Conservation (phyloP, 2,329 filamentous ascomycete genomes). For the Talaromyces sp. region DNA sequence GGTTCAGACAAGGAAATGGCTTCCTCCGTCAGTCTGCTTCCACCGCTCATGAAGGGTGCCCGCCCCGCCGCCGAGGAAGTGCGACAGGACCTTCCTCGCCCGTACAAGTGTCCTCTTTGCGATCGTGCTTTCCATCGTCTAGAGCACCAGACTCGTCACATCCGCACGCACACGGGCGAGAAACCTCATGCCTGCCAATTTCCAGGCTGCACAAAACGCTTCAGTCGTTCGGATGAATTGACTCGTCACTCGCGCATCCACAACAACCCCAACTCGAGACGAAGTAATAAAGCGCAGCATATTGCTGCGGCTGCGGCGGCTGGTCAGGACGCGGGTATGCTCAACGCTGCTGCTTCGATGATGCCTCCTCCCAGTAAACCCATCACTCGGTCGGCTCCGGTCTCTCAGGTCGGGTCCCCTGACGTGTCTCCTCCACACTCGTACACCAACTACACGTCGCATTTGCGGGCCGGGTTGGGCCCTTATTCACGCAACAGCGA, state of each 20-base stretch:
- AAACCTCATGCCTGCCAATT: conserved; percentile 97
- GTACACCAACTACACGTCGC: conserved; percentile 61
- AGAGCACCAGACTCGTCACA: conserved; percentile 89
- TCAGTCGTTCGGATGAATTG: conserved; percentile 92
- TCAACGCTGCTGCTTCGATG: conserved; percentile 55
- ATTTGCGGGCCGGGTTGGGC: conserved; percentile 55
- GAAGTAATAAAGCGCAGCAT: conserved; percentile 78
- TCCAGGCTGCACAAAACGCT: conserved; percentile 93
- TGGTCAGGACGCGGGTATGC: conserved; percentile 48
- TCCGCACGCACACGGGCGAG: conserved; percentile 95
- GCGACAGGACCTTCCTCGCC: conserved; percentile 79
- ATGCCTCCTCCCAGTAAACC: conserved; percentile 76
- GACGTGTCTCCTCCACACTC: conserved; percentile 94
- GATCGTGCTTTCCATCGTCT: conserved; percentile 98
- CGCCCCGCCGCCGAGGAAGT: conserved; percentile 58
- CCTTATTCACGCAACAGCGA: conserved; percentile 42
- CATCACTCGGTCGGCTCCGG: conserved; percentile 82
- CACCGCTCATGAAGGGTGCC: conserved; percentile 43
- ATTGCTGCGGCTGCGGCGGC: conserved; percentile 54
- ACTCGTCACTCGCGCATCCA: conserved; percentile 97
- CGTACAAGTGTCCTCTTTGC: conserved; percentile 97
- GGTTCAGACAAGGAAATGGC: conserved; percentile 37
- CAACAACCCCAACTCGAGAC: conserved; percentile 95
- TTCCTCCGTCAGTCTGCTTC: conserved; percentile 43
- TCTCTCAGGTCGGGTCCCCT: conserved; percentile 82